Conservation (phyloP, 345 rosid genomes). For the Reutealis trisperma region DNA sequence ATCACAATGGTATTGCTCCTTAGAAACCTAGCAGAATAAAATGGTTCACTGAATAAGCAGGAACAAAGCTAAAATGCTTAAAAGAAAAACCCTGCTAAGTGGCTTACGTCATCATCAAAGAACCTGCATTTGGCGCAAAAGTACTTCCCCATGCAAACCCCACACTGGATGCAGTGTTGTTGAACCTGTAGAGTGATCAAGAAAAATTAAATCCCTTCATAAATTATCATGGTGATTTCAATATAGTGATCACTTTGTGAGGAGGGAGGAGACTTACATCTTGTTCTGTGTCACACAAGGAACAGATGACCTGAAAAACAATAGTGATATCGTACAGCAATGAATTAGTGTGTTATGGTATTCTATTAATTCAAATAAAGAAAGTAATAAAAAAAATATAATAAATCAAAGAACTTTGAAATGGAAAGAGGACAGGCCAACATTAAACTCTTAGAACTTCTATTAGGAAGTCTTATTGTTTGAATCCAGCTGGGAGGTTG, state of each 20-base stretch:
- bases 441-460: background rate
- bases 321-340: background rate
- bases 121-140: constrained; percentile 69
- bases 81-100: background rate
- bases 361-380: background rate
- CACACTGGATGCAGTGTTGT: constrained; percentile 57
- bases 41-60: constrained; percentile 2
- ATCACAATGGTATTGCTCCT: constrained; percentile 57
- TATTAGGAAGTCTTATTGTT: too few relatives aligned
- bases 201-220: background rate
- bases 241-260: background rate
- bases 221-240: background rate
- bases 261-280: constrained; percentile 45
- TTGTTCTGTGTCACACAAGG: constrained; percentile 69
- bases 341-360: background rate
- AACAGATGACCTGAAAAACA: constrained; percentile 63
- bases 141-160: constrained; percentile 76
- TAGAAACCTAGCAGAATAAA: constrained; percentile 43
- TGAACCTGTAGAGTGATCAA: constrained; percentile 43
- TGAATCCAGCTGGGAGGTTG: too few relatives aligned
- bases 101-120: constrained; percentile 68
- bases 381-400: background rate
- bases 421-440: background rate
- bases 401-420: too few relatives aligned
- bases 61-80: background rate